Evolutionary conservation across 2,329 filamentous ascomycete species (phyloP), one percentile per base, ranked within the genome.

Genomic region (Microthyrium microscopicum): DNA sequence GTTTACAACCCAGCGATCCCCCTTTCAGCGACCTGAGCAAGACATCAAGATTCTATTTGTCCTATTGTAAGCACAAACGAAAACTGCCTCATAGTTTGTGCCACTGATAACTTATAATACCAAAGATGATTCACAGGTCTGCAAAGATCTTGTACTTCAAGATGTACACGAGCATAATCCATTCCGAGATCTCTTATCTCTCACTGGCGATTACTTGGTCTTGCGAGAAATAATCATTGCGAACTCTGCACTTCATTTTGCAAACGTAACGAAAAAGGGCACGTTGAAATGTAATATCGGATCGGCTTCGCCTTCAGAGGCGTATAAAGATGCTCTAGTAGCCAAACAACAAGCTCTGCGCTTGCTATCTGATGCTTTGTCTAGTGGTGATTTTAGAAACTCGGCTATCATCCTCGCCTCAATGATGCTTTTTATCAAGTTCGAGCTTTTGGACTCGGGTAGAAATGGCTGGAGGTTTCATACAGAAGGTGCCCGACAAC

Each of bases 91-190:
- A 29, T 9, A 7, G 7, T 7, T 7, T 8, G 17, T 9, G 11
- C 7, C 26, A 7, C 26, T 9, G 26, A 20, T 38, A 35, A 49
- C 37, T 25, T 7, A 40, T 35, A 28, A 34, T 36, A 36, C 35
- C 39, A 36, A 33, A 31, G 39, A 34, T 30, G 31, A 42, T 27
- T 16, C 46, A n/a, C 49, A 61, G 25, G 52, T 73, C 36, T 71
- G 66, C 47, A 60, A 62, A 46, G 67, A 70, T 42, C 57, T 72
- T 38, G 56, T 63, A 1, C 48, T 64, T 4, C 62, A 65, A 43
- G 57, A 64, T 20, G 46, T 53, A 19, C 51, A 52, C 20, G 52
- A 55, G 2, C 51, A 55, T 12, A 66, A 67, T 24, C 60, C 60
- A 1, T 62, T 62, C 35, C 58, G 61, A 20, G 57, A 63, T 34